A percentile compares a stretch with the other conserved stretches of the same genome.
Evolutionary conservation across 164 flowering plant genomes (phyloP).

Genomic region (Brasenia schreberi): DNA sequence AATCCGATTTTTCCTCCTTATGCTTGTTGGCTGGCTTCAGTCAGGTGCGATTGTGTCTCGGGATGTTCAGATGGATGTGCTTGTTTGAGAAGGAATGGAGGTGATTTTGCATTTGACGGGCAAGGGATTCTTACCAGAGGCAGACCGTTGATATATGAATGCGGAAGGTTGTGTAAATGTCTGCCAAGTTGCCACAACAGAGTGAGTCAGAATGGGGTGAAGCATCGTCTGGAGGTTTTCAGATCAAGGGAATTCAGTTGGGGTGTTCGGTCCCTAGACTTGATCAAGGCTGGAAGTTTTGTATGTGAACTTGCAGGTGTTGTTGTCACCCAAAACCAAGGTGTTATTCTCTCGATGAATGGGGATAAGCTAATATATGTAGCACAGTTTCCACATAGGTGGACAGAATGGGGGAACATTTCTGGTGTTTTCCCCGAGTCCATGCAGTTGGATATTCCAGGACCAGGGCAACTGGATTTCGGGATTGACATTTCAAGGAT

Average conservation of each 20-base stretch:
- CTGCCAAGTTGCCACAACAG: constrained; percentile 61
- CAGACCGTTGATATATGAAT: constrained; percentile 71
- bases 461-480: constrained; percentile 60
- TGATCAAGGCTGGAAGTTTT: constrained; percentile 67
- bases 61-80: constrained; percentile 41
- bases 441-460: constrained; percentile 35
- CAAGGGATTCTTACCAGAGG: constrained; percentile 67
- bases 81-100: constrained; percentile 71
- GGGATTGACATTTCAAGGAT: constrained; percentile 80
- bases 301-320: constrained; percentile 75
- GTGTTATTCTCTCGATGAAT: constrained; percentile 51
- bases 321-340: constrained; percentile 54
- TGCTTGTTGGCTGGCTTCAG: constrained; percentile 15
- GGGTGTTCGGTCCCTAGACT: constrained; percentile 74
- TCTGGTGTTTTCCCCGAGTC: constrained; percentile 45
- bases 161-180: constrained; percentile 61
- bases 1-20: constrained; percentile 42
- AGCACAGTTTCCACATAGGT: constrained; percentile 44
- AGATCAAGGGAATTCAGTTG: constrained; percentile 69
- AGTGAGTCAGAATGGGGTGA: constrained; percentile 55
- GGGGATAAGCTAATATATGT: constrained; percentile 75
- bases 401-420: constrained; percentile 88
- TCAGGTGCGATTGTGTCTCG: constrained; percentile 53
- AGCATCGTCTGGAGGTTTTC: constrained; percentile 51
- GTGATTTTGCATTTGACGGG: constrained; percentile 58